Evolutionary conservation across 352 stramenopile species (phyloP).

Genomic region (Achlya hypogyna): DNA sequence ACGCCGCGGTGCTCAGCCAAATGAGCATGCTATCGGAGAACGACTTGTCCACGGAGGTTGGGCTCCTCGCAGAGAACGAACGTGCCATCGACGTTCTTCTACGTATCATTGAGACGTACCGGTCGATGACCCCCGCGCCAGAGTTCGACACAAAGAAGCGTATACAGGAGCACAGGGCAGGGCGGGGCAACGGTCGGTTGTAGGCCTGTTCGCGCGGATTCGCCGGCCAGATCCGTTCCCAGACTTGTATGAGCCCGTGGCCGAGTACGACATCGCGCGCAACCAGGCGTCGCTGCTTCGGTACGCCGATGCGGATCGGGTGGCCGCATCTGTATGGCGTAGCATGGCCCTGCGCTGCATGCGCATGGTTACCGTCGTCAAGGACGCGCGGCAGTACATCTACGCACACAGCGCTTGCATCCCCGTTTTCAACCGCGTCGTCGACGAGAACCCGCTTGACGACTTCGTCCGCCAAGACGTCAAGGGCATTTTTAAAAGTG

Average conservation of each 20-base stretch:
- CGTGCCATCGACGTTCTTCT: conserved; percentile 42
- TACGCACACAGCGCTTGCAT: conserved; percentile 30
- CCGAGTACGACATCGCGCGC: conserved; percentile 35
- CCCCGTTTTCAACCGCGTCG: conserved; percentile 42
- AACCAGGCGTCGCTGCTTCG: conserved; percentile 48
- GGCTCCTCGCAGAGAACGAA: conserved; percentile 50
- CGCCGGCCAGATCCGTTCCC: conserved; percentile 15
- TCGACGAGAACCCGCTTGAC: conserved; percentile 50
- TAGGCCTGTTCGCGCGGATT: conserved; percentile 6
- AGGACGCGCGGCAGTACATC: conserved; percentile 39
- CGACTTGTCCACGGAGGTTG: conserved; percentile 61
- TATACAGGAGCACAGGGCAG: neutral
- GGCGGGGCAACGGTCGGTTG: neutral
- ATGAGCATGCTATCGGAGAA: conserved; percentile 42
- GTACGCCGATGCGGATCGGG: neutral
- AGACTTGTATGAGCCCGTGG: conserved; percentile 16
- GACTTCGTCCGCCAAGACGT: conserved; percentile 67
- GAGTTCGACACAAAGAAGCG: conserved; percentile 27
- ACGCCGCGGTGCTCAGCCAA: conserved; percentile 30
- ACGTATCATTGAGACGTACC: conserved; percentile 31
- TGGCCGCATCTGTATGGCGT: conserved; percentile 3
- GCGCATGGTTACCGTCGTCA: conserved; percentile 45
- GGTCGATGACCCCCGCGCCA: conserved; percentile 35
- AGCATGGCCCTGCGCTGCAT: conserved; percentile 49
- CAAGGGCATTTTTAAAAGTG: conserved; percentile 53